These are phyloP conservation scores for Novymonas esmeraldas DNA, from an alignment of 208 protist species.

Conservation along the genomic window DNA sequence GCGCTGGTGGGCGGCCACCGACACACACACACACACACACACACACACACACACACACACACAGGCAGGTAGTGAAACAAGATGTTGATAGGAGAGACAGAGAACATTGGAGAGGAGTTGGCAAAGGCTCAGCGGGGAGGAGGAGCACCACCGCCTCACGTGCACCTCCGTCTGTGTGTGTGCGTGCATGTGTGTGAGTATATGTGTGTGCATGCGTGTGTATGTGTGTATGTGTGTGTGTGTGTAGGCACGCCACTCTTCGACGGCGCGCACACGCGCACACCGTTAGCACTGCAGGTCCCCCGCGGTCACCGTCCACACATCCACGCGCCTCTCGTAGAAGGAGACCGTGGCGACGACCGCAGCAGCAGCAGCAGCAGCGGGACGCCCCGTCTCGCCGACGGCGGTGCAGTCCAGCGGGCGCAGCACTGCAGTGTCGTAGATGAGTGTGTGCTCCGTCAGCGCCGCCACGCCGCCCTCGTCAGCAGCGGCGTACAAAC, in stretches of 20 bases:
- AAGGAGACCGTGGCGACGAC: constrained; percentile 75
- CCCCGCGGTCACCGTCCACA: constrained; percentile 46
- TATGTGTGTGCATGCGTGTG: not conserved
- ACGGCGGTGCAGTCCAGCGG: not conserved
- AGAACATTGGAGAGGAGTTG: no score
- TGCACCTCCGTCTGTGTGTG: no score
- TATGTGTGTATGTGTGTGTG: not conserved
- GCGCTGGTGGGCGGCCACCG: no score
- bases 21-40: not conserved
- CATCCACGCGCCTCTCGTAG: constrained; percentile 71
- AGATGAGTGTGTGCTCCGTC: constrained; percentile 60
- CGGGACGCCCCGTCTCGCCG: not conserved
- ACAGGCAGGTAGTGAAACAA: not conserved
- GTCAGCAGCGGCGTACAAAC: constrained; percentile 19
- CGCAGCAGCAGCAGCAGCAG: not conserved
- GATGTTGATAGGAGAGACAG: not conserved
- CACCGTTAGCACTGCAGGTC: not conserved
- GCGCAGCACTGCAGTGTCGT: constrained; percentile 68
- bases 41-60: constrained; percentile 10
- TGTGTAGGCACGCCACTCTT: not conserved
- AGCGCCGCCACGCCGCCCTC: constrained; percentile 11
- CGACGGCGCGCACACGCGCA: not conserved
- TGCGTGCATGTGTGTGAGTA: no score
- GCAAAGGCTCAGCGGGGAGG: no score
- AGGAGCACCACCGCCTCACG: no score